A percentile compares a stretch with the other conserved stretches of the same genome.
Evolutionary conservation across 2,329 filamentous ascomycete species (phyloP).

Genomic region (Stachybotrys elegans): DNA sequence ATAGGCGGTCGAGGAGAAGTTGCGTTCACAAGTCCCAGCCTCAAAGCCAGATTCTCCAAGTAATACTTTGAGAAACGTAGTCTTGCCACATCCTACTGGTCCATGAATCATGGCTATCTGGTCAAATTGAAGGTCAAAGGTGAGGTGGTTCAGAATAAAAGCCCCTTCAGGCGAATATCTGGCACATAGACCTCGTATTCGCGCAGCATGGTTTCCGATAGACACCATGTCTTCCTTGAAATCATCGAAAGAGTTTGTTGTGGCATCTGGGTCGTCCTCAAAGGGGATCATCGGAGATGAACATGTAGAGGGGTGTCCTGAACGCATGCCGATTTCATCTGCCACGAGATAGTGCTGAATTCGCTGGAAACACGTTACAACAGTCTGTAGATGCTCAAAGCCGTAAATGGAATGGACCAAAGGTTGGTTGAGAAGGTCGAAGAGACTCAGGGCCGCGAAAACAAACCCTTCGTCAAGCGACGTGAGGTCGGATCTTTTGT

Average conservation of each 20-base stretch:
- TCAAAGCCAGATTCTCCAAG: conserved; percentile 15
- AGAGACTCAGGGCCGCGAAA: conserved; percentile 14
- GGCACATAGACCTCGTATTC: background rate
- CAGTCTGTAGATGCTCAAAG: conserved; percentile 14
- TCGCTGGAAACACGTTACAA: conserved; percentile 14
- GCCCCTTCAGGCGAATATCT: background rate
- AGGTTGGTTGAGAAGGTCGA: conserved; percentile 14
- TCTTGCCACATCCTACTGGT: conserved; percentile 17
- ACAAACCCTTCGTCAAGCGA: conserved; percentile 14
- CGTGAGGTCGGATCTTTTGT: conserved; percentile 5
- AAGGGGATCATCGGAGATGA: too few relatives aligned
- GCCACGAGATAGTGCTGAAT: conserved; percentile 15
- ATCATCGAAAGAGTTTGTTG: too few relatives aligned
- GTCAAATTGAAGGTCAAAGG: conserved; percentile 8
- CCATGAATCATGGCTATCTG: conserved; percentile 16
- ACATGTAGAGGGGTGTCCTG: too few relatives aligned
- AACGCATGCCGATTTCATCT: too few relatives aligned
- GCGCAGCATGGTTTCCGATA: too few relatives aligned
- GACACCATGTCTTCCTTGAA: too few relatives aligned
- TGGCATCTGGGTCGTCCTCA: too few relatives aligned
- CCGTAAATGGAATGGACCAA: conserved; percentile 12
- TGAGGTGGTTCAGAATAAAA: conserved; percentile 4
- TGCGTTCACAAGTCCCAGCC: conserved; percentile 6
- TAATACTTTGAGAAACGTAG: conserved; percentile 15
- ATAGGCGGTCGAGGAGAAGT: conserved; percentile 12